Evolutionary conservation across 352 stramenopile genomes (phyloP).

Genomic region (Globisporangium orthogonon): DNA sequence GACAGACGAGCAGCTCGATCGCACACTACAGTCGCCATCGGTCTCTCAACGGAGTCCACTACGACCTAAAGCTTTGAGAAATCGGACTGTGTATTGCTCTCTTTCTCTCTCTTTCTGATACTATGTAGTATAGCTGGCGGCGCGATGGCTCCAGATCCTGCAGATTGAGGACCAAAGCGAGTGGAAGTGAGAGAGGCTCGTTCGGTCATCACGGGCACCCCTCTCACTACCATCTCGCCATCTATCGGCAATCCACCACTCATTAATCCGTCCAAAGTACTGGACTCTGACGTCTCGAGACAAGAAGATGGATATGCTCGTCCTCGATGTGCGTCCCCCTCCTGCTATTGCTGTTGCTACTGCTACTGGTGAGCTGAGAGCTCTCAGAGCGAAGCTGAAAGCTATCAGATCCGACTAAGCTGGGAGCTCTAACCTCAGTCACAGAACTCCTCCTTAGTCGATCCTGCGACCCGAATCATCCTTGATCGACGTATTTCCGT

Average conservation of each 20-base stretch:
- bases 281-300: neutral
- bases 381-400: neutral
- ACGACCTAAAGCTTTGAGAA: conserved; percentile 43
- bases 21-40: conserved; percentile 45
- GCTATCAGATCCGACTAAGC: too few relatives aligned
- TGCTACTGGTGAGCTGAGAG: neutral
- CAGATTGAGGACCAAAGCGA: too few relatives aligned
- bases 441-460: neutral
- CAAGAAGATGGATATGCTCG: too few relatives aligned
- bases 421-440: neutral
- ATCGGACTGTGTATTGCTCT: neutral
- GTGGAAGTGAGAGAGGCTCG: too few relatives aligned
- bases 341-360: neutral
- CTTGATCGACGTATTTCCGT: neutral
- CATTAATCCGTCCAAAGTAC: neutral
- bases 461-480: too few relatives aligned
- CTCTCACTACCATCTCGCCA: neutral
- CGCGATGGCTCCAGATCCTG: too few relatives aligned
- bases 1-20: conserved; percentile 18
- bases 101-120: too few relatives aligned
- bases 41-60: conserved; percentile 38
- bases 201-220: too few relatives aligned
- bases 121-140: too few relatives aligned
- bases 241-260: neutral
- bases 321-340: too few relatives aligned